Evolutionary conservation across 768 basidiomycete species (phyloP).

Genomic region (Mycena kentingensis): DNA sequence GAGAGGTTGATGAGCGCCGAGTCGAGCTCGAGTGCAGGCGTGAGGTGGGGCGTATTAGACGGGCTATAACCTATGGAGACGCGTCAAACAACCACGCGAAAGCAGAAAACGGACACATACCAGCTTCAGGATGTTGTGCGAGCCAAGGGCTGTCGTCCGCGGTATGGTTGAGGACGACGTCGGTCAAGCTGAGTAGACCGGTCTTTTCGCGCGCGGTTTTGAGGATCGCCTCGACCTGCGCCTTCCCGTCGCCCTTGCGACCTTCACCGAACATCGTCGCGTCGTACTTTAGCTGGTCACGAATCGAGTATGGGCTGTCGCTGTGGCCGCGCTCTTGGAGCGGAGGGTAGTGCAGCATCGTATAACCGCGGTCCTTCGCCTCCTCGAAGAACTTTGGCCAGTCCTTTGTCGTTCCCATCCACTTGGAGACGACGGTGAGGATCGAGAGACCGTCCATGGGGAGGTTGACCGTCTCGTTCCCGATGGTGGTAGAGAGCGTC

Average conservation of each 20-base stretch:
- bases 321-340: conserved; percentile 89
- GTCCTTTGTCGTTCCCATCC: conserved; percentile 85
- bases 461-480: conserved; percentile 62
- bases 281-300: conserved; percentile 84
- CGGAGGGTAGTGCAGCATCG: conserved; percentile 97
- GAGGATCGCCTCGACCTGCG: conserved; percentile 64
- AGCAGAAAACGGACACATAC: conserved; percentile 41
- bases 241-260: conserved; percentile 49
- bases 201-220: conserved; percentile 78
- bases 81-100: conserved; percentile 2
- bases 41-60: conserved; percentile 86
- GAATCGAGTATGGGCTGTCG: conserved; percentile 92
- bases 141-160: conserved; percentile 94
- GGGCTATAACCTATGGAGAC: conserved; percentile 76
- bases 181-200: conserved; percentile 87
- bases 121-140: conserved; percentile 92
- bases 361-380: conserved; percentile 89
- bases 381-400: conserved; percentile 85
- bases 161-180: conserved; percentile 97
- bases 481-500: conserved; percentile 54
- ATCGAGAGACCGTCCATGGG: conserved; percentile 88
- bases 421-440: conserved; percentile 92
- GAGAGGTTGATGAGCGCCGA: conserved; percentile 84
- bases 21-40: conserved; percentile 92
- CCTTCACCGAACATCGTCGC: conserved; percentile 61